Conservation (phyloP, 345 rosid genomes). For the Citrus inodora region DNA sequence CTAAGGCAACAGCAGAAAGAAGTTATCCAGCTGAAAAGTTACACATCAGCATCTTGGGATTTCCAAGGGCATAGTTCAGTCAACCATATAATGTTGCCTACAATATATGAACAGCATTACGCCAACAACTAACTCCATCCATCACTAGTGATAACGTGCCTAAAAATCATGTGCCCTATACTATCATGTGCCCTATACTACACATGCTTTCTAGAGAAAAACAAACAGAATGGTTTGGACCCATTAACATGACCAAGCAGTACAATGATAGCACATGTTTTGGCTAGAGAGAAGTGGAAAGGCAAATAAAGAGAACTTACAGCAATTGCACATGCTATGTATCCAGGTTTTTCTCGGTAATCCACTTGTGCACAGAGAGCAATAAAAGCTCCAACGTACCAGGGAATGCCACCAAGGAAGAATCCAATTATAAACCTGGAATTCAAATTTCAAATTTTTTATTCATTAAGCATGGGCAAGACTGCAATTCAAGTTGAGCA, state of each 20-base stretch:
- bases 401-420: constrained; percentile 82
- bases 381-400: constrained; percentile 74
- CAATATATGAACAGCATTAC: background rate
- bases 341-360: constrained; percentile 82
- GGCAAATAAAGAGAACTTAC: constrained; percentile 37
- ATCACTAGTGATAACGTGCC: background rate
- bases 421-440: constrained; percentile 73
- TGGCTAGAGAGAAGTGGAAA: background rate
- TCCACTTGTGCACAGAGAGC: constrained; percentile 52
- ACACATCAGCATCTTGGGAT: background rate
- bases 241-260: background rate
- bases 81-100: background rate
- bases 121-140: background rate
- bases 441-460: constrained; percentile 14
- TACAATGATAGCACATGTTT: background rate
- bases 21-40: background rate
- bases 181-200: background rate
- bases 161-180: background rate
- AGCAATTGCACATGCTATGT: constrained; percentile 72
- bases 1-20: background rate
- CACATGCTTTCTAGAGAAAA: background rate
- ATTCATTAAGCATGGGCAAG: background rate
- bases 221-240: background rate
- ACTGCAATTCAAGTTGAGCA: background rate
- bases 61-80: background rate